Conservation (phyloP, 2,329 filamentous ascomycete genomes). For the Emericellopsis cladophorae region DNA sequence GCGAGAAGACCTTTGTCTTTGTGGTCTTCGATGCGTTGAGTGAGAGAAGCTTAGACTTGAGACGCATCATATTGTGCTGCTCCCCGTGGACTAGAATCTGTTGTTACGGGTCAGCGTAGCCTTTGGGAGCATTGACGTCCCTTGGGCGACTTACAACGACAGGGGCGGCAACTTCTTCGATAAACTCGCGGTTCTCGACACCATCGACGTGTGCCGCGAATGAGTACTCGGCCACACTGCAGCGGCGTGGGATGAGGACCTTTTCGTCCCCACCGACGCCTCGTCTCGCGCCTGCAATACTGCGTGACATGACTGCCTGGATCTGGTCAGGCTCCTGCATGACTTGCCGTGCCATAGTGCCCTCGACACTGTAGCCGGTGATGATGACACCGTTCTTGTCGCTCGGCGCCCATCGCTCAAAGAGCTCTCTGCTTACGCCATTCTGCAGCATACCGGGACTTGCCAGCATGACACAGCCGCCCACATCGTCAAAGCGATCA, state of each 20-base stretch:
- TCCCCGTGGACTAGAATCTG: slow-evolving; percentile 95
- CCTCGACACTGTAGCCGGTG: slow-evolving; percentile 95
- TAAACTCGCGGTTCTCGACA: slow-evolving; percentile 90
- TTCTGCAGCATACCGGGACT: slow-evolving; percentile 98
- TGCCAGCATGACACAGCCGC: slow-evolving; percentile 92
- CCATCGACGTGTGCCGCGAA: slow-evolving; percentile 97
- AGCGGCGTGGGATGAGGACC: slow-evolving; percentile 81
- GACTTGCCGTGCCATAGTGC: slow-evolving; percentile 94
- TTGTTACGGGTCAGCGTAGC: slow-evolving; percentile 4
- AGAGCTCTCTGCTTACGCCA: slow-evolving; percentile 79
- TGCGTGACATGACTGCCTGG: slow-evolving; percentile 79
- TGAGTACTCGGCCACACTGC: slow-evolving; percentile 86
- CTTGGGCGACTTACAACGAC: slow-evolving; percentile 65
- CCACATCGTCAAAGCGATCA: slow-evolving; percentile 91
- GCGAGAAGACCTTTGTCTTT: slow-evolving; percentile 87
- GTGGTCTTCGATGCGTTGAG: slow-evolving; percentile 69
- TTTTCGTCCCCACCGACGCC: slow-evolving; percentile 62
- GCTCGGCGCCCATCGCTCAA: slow-evolving; percentile 93
- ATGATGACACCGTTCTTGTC: slow-evolving; percentile 97
- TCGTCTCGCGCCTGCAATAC: slow-evolving; percentile 48
- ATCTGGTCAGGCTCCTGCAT: slow-evolving; percentile 93
- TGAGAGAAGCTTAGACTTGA: slow-evolving; percentile 91
- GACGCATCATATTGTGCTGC: slow-evolving; percentile 93
- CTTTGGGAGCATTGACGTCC: background rate
- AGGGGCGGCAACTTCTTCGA: slow-evolving; percentile 82